Evolutionary conservation across 78 protist species (phyloP).

Genomic region (slime mould (Dictyostelium discoideum)): DNA sequence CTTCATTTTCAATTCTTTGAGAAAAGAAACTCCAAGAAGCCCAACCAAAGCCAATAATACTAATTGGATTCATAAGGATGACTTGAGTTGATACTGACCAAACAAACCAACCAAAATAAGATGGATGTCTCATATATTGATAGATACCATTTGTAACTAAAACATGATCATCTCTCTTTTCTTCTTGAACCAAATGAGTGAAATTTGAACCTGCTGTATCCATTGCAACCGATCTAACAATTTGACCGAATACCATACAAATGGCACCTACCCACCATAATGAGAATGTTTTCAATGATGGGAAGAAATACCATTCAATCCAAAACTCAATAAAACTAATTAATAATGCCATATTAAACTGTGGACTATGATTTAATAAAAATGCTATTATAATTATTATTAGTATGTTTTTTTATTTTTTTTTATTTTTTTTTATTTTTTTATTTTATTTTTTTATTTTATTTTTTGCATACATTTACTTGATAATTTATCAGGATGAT

Average conservation of each 20-base stretch:
- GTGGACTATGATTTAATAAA: conserved; percentile 71
- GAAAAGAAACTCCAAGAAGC: conserved; percentile 87
- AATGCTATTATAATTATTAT: conserved; percentile 55
- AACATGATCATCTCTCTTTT: conserved; percentile 22
- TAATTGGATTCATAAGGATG: conserved; percentile 88
- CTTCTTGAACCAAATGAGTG: conserved; percentile 78
- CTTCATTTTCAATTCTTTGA: conserved; percentile 89
- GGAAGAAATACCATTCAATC: conserved; percentile 73
- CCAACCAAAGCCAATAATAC: conserved; percentile 53
- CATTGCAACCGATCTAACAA: conserved; percentile 85
- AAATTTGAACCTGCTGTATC: conserved; percentile 86
- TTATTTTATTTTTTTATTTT: not conserved
- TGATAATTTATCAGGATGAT: conserved; percentile 68
- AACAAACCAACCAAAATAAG: conserved; percentile 94
- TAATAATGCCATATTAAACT: conserved; percentile 56
- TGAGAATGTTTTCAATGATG: conserved; percentile 38
- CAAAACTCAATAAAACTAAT: conserved; percentile 70
- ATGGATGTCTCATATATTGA: conserved; percentile 89
- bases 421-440: not conserved
- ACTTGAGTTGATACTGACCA: conserved; percentile 90
- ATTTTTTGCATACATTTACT: conserved; percentile 22
- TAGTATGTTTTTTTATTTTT: not conserved
- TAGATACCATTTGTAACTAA: conserved; percentile 89
- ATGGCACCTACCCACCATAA: conserved; percentile 1
- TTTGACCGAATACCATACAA: conserved; percentile 64